Evolutionary conservation across 73 alveolate genomes (phyloP), one percentile per base, ranked within the genome.

Genomic region (Paraurostyla sp.): DNA sequence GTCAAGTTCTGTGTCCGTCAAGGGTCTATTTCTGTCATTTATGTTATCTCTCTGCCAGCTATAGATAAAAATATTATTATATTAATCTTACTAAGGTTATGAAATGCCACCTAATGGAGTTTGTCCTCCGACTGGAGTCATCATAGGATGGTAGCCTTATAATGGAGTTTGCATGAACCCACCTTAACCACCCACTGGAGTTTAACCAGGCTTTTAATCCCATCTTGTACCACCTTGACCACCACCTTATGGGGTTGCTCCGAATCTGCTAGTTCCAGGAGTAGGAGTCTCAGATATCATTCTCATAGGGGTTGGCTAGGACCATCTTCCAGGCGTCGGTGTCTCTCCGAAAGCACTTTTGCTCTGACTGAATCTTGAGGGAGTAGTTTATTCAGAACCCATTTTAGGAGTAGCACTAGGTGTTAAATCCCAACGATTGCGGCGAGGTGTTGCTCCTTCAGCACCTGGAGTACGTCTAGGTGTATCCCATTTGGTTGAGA

Each of bases 1-100:
- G 51, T 97, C 96, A 36, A 97, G 92, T 81, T 98, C 99, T 80
- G 94, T 99, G 85, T 98, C 99, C 16, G 99, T 96, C 91, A 98
- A 89, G 23, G 98, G 97, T 58, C 96, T 87, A 87, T 98, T 98
- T 88, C 99, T 97, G 81, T 97, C 99, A 33, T 97, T 73, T 96
- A 59, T 92, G 91, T n/a, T n/a, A 41, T 96, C 99, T 76, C 93
- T 93, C 63, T 95, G 83, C 94, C 96, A 93, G 83, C 96, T 97
- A 63, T 88, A 65, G 35, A 76, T 88, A 32, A 85, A 90, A 49
- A 58, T 58, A 33, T 58, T 40, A 69, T 23, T 13, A 23, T 76
- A 68, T 27, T 42, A 76, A 56, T 33, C 50, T 92, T 92, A 76
- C 62, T 83, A 81, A 18, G 91, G 88, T 59, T 76, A 73, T 4